Base-by-base conservation (phyloP, 495 filamentous ascomycete species). In the Oleoguttula mirabilis region DNA sequence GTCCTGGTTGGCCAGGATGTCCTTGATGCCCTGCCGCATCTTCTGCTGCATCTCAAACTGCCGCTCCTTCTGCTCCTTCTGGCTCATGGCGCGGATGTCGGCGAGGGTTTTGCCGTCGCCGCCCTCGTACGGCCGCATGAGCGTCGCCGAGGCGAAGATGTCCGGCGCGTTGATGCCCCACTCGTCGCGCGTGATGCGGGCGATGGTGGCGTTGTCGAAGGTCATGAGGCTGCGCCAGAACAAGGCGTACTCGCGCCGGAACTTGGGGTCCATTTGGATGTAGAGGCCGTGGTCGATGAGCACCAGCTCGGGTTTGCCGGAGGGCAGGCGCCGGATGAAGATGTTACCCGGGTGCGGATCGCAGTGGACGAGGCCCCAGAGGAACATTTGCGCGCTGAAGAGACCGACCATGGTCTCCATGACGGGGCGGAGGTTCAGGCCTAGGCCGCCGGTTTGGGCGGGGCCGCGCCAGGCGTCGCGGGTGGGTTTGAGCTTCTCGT, bases 291-390 rank as follows among this genome's bases (percentile, higher is more conserved):
- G 88, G 62, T 98, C 88, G 53, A 98, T 94, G 8, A 98, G 78
- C 1, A 95, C 87, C 14, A 98, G 69, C 60, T 98, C 86, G 0
- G 90, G 70, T 28, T 80, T 72, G 22, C 88, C 88, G 22, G 67
- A 76, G 2, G 87, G 84, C 15, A 83, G 66, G 0, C 90, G 82
- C 1, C 88, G 76, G 55, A 95, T 81, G 63, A 98, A 92, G 55
- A 98, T 92, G 60, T 98, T 98, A 0, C 88, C 88, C 0, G 90
- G 90, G 54, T 98, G 88, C 2, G 88, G 88, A 58, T 98, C 88
- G 60, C 87, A 94, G 63, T 96, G 88, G 0, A 96, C 82, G 31
- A 77, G 72, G 16, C 88, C 88, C 78, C 84, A 95, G 46, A 94
- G 76, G 65, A 94, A 96, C 74, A 98, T 95, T 52, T 95, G 88